Evolutionary conservation across 1,284 basidiomycete species (phyloP), one percentile per base, ranked within the genome.

Genomic region (Apiotrichum porosum): DNA sequence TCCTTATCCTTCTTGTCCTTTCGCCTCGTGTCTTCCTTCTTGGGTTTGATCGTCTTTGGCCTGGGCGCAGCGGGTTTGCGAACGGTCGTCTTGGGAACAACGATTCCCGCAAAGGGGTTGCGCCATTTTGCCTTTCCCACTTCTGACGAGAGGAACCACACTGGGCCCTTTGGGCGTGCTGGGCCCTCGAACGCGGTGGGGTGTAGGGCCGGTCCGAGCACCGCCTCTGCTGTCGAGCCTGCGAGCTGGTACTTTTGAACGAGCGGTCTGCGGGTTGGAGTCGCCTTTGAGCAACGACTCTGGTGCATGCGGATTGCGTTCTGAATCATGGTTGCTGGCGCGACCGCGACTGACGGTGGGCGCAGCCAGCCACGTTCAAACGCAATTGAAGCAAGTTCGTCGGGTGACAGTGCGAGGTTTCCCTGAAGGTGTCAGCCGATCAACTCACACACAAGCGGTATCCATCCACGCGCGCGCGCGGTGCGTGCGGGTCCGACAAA

Each of bases 361-460:
- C 68, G 61, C n/a, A 71, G 52, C 71, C 71, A 70, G 6, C 66
- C 66, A 40, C 64, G 56, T 2, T 62, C 58, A 28, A 66, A 63
- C 21, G 63, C 63, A 23, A 68, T 62, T 3, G 54, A 52, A 6
- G 68, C 68, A 21, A 71, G 55, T 34, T 73, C 71, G 33, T 68
- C 65, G 8, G 67, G 61, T 13, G 66, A 65, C 15, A 70, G 52
- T 4, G 71, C 71, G 18, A 63, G 60, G 44, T 73, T 73, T 34
- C 66, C 61, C 71, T 73, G 53, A n/a, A 33, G 14, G 36, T 34
- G 13, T 31, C 32, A 23, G 37, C 41, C 26, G n/a, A n/a, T n/a
- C n/a, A n/a, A n/a, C n/a, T n/a, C n/a, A n/a, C 15, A 42, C n/a
- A 17, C 24, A 32, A 34, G 21, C 26, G 18, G 17, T 36, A 32